These are phyloP conservation scores for Trametes hirsuta DNA, from an alignment of 1,284 basidiomycete genomes.

Conservation along the genomic window DNA sequence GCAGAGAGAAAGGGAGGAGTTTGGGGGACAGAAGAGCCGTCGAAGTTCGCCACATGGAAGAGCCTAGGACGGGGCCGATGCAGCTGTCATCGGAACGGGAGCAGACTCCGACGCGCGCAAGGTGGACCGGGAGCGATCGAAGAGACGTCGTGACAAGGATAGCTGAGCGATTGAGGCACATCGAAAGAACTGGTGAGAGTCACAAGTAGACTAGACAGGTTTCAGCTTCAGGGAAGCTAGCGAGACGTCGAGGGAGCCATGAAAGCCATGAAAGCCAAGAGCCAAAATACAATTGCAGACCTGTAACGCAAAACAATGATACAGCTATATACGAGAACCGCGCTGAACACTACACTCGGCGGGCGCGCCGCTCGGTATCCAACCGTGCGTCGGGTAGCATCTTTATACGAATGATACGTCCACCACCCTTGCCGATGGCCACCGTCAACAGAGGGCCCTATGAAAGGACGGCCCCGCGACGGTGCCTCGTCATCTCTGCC, in stretches of 20 bases:
- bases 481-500: slow-evolving; percentile 12
- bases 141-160: too few species aligned
- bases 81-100: too few species aligned
- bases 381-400: not conserved
- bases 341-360: slow-evolving; percentile 5
- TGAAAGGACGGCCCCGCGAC: not conserved
- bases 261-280: not conserved
- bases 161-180: too few species aligned
- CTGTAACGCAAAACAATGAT: slow-evolving; percentile 2
- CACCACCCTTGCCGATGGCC: not conserved
- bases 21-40: too few species aligned
- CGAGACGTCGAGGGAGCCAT: not conserved
- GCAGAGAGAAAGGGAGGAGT: too few species aligned
- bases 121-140: too few species aligned
- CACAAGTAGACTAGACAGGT: too few species aligned
- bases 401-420: not conserved
- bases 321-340: slow-evolving; percentile 10
- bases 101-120: too few species aligned
- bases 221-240: too few species aligned
- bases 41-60: too few species aligned
- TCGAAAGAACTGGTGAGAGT: too few species aligned
- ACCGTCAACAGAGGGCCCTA: not conserved
- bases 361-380: not conserved
- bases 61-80: too few species aligned
- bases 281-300: slow-evolving; percentile 4